Evolutionary conservation across 2,329 filamentous ascomycete genomes (phyloP), one percentile per base, ranked within the genome.

Genomic region (Magnaporthiopsis incrustans): DNA sequence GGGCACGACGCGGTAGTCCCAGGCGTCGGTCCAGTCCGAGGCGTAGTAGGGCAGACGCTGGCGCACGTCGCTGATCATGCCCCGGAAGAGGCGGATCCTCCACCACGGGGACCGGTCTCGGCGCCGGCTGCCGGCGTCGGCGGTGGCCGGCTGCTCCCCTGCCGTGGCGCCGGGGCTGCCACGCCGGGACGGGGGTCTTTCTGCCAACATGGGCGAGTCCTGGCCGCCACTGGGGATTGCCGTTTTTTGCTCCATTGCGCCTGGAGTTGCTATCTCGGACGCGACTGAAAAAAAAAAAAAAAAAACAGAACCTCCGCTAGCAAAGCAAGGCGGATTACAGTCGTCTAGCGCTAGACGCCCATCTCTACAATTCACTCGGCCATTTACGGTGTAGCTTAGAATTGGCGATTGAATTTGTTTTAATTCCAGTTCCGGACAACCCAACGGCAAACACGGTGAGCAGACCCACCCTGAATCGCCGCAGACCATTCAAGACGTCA

Each of bases 1-100:
- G 1, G 92, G 92, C 56, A 96, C 83, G 57, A 96, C 90, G 63
- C 92, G 85, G 78, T 96, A 96, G 73, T 96, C 90, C 90, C 90
- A 95, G 1, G 92, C 92, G 78, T 96, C 92, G 25, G 74, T 80
- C 90, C 90, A 96, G 75, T 96, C 92, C 75, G 89, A 93, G 76
- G 78, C 80, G 72, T 95, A 96, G 73, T 83, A 96, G 1, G 92
- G 92, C 10, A 83, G 82, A 67, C 92, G 80, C 65, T 91, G 85
- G 68, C 86, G 86, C 44, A 96, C 71, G 76, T 96, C 92, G 71
- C 90, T 87, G 65, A 87, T 74, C 85, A 96, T 96, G 70, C 92
- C 92, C 53, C 85, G 85, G 74, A 94, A 94, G 61, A 89, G 79
- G 61, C 82, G 82, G 30, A 93, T 84, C 71, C 84, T 89, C 88